Percentiles rank a stretch among this genome's conserved stretches.
Conservation (phyloP, 116 monocot genomes). For the Posidonia oceanica region DNA sequence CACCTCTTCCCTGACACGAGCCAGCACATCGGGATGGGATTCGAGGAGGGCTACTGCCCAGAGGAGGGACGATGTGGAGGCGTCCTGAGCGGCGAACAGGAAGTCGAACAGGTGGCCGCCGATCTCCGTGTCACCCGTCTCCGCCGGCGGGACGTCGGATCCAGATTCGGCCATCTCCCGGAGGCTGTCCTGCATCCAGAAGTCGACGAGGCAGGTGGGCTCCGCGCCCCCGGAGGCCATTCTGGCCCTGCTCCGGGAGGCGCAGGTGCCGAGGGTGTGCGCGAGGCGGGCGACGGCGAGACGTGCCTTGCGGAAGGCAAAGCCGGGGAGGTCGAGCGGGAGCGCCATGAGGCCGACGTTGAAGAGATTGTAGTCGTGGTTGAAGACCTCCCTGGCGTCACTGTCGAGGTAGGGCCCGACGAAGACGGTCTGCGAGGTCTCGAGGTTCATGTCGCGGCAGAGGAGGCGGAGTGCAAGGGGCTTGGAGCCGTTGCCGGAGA, state of each 20-base stretch:
- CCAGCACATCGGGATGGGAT: conserved; percentile 64
- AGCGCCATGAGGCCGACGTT: conserved; percentile 79
- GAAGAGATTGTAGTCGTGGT: conserved; percentile 76
- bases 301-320: conserved; percentile 73
- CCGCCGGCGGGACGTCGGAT: conserved; percentile 9
- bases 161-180: conserved; percentile 22
- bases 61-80: conserved; percentile 86
- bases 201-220: conserved; percentile 71
- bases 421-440: conserved; percentile 93
- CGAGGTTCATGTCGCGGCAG: conserved; percentile 85
- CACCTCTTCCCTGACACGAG: conserved; percentile 57
- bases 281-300: conserved; percentile 56
- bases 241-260: conserved; percentile 35
- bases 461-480: conserved; percentile 42
- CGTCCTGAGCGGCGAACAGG: conserved; percentile 95
- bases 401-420: conserved; percentile 56
- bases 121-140: conserved; percentile 32
- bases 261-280: conserved; percentile 40
- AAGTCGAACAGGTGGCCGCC: conserved; percentile 88
- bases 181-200: conserved; percentile 74
- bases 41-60: conserved; percentile 83
- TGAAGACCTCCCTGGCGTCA: conserved; percentile 34
- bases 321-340: conserved; percentile 83
- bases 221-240: conserved; percentile 37
- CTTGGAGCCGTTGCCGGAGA: conserved; percentile 2